Evolutionary conservation across 495 filamentous ascomycete species (phyloP), one percentile per base, ranked within the genome.

Genomic region (Mycothermus thermophilus): DNA sequence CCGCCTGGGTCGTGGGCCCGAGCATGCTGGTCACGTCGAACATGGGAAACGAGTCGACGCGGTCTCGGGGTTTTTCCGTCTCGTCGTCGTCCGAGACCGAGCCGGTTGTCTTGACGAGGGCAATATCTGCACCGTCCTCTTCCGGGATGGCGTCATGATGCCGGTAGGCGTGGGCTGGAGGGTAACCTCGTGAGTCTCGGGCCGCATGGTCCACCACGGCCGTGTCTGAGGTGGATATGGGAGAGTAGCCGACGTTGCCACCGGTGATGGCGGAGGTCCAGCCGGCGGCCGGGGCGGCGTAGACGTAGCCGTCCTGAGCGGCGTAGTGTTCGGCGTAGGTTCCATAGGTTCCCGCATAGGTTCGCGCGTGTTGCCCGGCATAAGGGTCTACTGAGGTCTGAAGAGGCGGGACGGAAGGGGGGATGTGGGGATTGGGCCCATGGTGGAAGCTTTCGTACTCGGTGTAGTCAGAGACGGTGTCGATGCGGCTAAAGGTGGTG

Each of bases 321-420:
- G 18, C 1, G 0, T 13, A 29, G 3, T 42, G 30, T 4, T 14
- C 27, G 15, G 30, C 15, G 21, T 42, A 19, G 12, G 32, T 30
- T 1, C 40, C 35, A 12, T 1, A 38, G 38, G 12, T 38, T 44
- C 41, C 54, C 52, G 8, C 41, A n/a, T n/a, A n/a, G n/a, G n/a
- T n/a, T n/a, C n/a, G n/a, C n/a, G n/a, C n/a, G n/a, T n/a, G n/a
- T n/a, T n/a, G n/a, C n/a, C n/a, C n/a, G n/a, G n/a, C n/a, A n/a
- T n/a, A n/a, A n/a, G n/a, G n/a, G n/a, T n/a, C n/a, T n/a, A n/a
- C 32, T 9, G 62, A 59, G 35, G 36, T 32, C n/a, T 57, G 55
- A 9, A 64, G 50, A 22, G 62, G 62, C 5, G 62, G 52, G 17
- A 63, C 52, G 0, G 61, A 62, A 21, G 62, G 61, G n/a, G n/a